Evolutionary conservation across 306 rosid genomes (phyloP).

Genomic region (Cyclanthera cordifolia): DNA sequence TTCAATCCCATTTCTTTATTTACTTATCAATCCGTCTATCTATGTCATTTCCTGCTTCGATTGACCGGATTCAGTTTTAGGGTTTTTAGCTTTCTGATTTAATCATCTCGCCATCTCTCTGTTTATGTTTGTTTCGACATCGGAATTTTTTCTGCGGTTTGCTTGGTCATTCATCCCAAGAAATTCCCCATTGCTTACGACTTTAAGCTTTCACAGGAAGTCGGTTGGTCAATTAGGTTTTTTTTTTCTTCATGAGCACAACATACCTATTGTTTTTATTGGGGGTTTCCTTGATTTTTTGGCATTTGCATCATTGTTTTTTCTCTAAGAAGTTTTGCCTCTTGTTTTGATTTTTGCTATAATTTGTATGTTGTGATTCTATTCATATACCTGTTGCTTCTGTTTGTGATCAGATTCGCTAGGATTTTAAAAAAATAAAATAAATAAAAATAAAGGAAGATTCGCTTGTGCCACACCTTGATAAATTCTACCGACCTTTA

Average conservation of each 20-base stretch:
- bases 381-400: not conserved
- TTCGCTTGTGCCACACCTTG: not conserved
- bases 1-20: constrained; percentile 8
- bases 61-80: not conserved
- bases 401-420: not conserved
- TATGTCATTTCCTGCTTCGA: not conserved
- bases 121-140: not conserved
- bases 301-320: not conserved
- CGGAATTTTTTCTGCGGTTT: not conserved
- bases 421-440: too few relatives aligned
- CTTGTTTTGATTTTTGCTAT: not conserved
- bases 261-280: not conserved
- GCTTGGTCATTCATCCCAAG: not conserved
- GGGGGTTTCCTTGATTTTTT: not conserved
- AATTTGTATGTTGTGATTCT: not conserved
- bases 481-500: not conserved
- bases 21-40: not conserved
- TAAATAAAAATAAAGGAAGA: too few relatives aligned
- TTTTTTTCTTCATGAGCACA: not conserved
- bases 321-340: not conserved
- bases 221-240: not conserved
- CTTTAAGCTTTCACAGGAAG: not conserved
- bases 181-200: not conserved
- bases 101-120: not conserved
- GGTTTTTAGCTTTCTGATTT: not conserved